phyloP scores from a whole-genome alignment of 305 asterid genomes.

The Nicotiana rustica region DNA sequence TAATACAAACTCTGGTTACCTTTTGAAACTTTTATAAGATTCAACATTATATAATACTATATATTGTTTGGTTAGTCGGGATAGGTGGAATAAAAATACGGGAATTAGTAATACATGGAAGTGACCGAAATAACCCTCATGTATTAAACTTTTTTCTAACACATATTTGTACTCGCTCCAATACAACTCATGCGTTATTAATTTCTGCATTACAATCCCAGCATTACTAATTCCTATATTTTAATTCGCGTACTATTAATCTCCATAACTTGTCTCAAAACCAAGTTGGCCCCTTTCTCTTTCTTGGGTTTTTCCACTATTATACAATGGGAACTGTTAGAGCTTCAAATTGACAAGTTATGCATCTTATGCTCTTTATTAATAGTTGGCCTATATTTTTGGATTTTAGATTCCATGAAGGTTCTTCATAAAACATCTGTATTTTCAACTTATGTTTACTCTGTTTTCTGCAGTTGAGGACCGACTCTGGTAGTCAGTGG shows the following conservation, averaged over 20 bases:
- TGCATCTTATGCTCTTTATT: not conserved
- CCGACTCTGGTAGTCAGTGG: slow-evolving; percentile 52
- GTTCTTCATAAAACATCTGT: slow-evolving; percentile 9
- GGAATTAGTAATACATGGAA: too few relatives aligned
- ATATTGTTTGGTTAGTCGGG: not conserved
- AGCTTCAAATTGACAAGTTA: slow-evolving; percentile 7
- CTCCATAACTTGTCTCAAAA: too few relatives aligned
- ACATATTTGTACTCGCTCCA: too few relatives aligned
- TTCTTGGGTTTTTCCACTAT: not conserved
- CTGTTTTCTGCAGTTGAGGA: not conserved
- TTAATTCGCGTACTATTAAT: too few relatives aligned
- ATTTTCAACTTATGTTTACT: slow-evolving; percentile 31
- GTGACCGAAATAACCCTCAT: too few relatives aligned
- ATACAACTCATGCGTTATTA: too few relatives aligned
- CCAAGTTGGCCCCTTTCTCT: too few relatives aligned
- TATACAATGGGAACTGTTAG: slow-evolving; percentile 1
- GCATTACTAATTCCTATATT: too few relatives aligned
- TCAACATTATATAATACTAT: not conserved
- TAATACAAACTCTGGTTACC: not conserved
- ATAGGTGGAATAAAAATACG: not conserved
- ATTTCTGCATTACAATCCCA: too few relatives aligned
- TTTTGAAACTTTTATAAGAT: not conserved
- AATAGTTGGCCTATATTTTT: slow-evolving; percentile 2
- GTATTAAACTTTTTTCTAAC: too few relatives aligned
- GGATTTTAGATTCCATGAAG: not conserved